Percentiles rank a stretch among this genome's conserved stretches.
Conservation (phyloP, 768 basidiomycete species). For the Lepiota brunneoincarnata region DNA sequence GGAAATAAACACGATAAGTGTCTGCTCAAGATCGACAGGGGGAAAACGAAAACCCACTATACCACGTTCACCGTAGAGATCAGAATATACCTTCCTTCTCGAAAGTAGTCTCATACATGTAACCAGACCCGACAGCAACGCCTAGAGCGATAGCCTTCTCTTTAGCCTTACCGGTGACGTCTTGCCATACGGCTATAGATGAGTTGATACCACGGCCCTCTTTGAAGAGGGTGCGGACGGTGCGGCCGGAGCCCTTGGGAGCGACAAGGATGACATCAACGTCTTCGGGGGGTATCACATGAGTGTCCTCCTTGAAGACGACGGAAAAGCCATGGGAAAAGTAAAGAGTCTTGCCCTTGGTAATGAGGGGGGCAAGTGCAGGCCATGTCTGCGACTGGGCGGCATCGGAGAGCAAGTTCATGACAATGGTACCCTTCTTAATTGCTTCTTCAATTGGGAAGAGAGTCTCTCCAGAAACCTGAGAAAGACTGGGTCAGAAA, state of each 20-base stretch:
- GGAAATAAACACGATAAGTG: conserved; percentile 11
- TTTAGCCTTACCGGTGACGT: conserved; percentile 96
- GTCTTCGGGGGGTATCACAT: conserved; percentile 86
- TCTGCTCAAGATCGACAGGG: background rate
- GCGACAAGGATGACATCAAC: conserved; percentile 99
- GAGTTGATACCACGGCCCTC: conserved; percentile 99
- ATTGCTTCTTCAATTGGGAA: conserved; percentile 99
- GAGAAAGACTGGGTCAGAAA: conserved; percentile 7
- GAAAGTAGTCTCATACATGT: conserved; percentile 98
- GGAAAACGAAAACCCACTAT: conserved; percentile 61
- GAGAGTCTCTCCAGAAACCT: conserved; percentile 95
- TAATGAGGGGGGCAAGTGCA: conserved; percentile 87
- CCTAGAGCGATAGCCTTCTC: conserved; percentile 96
- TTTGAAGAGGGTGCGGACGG: conserved; percentile 99
- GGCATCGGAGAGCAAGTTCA: conserved; percentile 99
- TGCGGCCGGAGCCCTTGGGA: conserved; percentile 97
- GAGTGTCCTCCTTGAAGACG: conserved; percentile 96
- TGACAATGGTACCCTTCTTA: conserved; percentile 94
- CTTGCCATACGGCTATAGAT: conserved; percentile 92
- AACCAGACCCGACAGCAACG: conserved; percentile 94
- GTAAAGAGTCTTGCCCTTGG: conserved; percentile 99
- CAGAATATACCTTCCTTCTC: conserved; percentile 99
- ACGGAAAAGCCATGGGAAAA: conserved; percentile 99
- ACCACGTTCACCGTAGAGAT: conserved; percentile 99
- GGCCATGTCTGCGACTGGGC: conserved; percentile 99